Percentiles rank a stretch among this genome's conserved stretches.
Conservation (phyloP, 208 protist species). For the Acanthamoeba sp. region DNA sequence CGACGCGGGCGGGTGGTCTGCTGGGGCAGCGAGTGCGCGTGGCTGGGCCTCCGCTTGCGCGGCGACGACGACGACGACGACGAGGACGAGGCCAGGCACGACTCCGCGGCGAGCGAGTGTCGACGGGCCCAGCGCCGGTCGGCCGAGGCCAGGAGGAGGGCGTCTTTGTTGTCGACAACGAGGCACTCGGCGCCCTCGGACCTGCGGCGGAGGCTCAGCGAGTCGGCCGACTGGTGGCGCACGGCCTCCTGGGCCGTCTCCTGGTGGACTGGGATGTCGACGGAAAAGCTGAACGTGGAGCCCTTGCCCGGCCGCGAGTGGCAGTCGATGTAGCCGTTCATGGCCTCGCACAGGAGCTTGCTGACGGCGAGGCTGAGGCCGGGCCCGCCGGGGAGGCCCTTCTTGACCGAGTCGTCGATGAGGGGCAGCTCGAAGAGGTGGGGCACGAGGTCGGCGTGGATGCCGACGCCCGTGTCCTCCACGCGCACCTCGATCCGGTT, state of each 20-base stretch:
- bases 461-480: constrained; percentile 8
- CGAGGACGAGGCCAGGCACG: neutral
- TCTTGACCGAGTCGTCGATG: neutral
- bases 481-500: constrained; percentile 14
- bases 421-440: constrained; percentile 4
- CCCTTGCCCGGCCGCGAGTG: neutral
- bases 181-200: neutral
- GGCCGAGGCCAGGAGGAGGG: neutral
- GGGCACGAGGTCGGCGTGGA: neutral
- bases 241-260: neutral
- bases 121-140: neutral
- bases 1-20: neutral
- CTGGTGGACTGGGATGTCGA: neutral
- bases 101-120: neutral
- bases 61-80: neutral
- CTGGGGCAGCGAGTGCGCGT: neutral
- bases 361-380: constrained; percentile 14
- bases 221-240: neutral
- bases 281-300: neutral
- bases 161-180: neutral
- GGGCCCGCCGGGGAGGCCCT: neutral
- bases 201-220: neutral
- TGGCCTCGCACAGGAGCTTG: constrained; percentile 23
- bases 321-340: neutral
- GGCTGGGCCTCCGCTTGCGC: neutral